Evolutionary conservation across 768 basidiomycete species (phyloP).

Genomic region (Sistotremastrum suecicum): DNA sequence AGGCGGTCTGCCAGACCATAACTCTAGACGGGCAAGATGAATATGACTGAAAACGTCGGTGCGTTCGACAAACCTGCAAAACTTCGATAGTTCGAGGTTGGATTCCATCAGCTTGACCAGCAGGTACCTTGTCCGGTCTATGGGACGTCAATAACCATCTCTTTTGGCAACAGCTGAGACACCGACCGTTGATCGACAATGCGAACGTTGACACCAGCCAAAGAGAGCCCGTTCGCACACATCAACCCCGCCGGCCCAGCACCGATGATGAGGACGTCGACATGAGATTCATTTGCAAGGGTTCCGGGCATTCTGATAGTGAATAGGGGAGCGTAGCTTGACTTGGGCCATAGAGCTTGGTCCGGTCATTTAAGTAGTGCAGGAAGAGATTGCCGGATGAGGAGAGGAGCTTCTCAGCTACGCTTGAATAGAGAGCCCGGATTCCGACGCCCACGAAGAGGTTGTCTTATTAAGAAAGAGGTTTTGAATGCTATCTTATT

Average conservation of each 20-base stretch:
- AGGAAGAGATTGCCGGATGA: too few species aligned
- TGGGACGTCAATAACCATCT: too few species aligned
- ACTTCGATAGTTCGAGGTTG: conserved; percentile 42
- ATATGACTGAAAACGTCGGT: too few species aligned
- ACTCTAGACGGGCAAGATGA: conserved; percentile 29
- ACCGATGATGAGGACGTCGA: conserved; percentile 50
- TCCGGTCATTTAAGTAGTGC: conserved; percentile 2
- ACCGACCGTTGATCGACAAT: conserved; percentile 47
- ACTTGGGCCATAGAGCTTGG: neutral
- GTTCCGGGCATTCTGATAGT: neutral
- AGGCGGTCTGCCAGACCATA: conserved; percentile 62
- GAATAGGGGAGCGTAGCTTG: neutral
- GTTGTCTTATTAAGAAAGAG: too few species aligned
- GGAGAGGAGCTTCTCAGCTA: neutral
- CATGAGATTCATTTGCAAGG: conserved; percentile 19
- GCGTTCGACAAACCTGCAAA: conserved; percentile 8
- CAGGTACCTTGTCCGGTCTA: conserved; percentile 2
- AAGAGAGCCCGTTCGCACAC: conserved; percentile 49
- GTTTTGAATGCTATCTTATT: too few species aligned
- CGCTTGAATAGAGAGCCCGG: too few species aligned
- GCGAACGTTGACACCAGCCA: conserved; percentile 41
- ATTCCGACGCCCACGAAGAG: too few species aligned
- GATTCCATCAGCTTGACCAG: conserved; percentile 43
- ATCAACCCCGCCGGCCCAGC: conserved; percentile 53
- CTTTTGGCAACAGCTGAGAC: neutral